phyloP scores from a whole-genome alignment of 371 early-diverging fungal species.

The Mortierella polycephala region DNA sequence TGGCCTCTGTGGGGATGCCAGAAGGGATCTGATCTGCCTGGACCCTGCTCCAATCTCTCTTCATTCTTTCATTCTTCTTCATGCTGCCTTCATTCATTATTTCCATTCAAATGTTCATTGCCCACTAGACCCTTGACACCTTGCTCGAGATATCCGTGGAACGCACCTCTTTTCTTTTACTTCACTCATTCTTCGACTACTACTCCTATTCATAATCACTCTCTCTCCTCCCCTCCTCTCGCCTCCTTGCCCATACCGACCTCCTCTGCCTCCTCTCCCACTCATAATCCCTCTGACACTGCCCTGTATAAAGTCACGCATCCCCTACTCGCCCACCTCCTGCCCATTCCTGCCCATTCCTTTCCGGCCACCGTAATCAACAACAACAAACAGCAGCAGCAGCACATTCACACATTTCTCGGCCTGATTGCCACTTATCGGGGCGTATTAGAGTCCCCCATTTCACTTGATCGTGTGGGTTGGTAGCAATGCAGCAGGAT shows the following conservation, averaged over 20 bases:
- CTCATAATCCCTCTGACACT: neutral
- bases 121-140: neutral
- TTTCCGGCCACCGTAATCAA: no score
- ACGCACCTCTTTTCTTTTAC: no score
- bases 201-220: conserved; percentile 5
- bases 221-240: neutral
- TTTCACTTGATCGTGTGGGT: conserved; percentile 23
- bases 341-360: neutral
- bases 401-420: neutral
- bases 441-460: conserved; percentile 7
- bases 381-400: no score
- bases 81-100: conserved; percentile 5
- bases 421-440: neutral
- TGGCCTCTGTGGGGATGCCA: no score
- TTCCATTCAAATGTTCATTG: conserved; percentile 1
- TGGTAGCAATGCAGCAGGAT: conserved; percentile 48
- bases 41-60: neutral
- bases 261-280: neutral
- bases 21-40: no score
- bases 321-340: neutral
- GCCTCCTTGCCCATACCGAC: neutral
- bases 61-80: conserved; percentile 4
- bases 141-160: no score
- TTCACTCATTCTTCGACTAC: neutral
- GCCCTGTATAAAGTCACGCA: neutral